Conservation (phyloP, 129 eudicot genomes). For the Ambrosia trifida region DNA sequence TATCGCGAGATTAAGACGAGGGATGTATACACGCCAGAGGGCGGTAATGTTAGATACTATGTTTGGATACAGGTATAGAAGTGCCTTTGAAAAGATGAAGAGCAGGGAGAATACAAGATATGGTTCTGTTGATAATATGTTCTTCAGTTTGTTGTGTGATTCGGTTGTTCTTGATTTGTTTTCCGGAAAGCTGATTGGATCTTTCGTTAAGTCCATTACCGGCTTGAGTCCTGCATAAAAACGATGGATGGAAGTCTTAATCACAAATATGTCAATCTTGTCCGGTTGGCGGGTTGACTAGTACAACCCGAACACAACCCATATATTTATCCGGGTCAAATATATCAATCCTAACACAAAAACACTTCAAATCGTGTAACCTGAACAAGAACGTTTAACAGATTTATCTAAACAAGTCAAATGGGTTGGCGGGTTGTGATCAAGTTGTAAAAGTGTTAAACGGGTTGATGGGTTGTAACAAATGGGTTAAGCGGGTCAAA, state of each 20-base stretch:
- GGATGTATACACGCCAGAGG: constrained; percentile 53
- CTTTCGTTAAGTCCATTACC: constrained; percentile 35
- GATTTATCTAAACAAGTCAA: too few relatives aligned
- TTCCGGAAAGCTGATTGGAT: constrained; percentile 23
- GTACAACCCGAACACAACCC: too few relatives aligned
- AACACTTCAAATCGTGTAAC: too few relatives aligned
- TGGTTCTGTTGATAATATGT: constrained; percentile 51
- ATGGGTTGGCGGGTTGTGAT: too few relatives aligned
- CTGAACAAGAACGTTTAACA: too few relatives aligned
- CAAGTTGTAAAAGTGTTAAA: too few relatives aligned
- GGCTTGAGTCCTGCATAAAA: constrained; percentile 39
- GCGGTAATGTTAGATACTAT: constrained; percentile 42
- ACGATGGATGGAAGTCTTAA: background rate
- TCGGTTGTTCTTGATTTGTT: constrained; percentile 26
- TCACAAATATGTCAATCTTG: background rate
- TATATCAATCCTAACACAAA: too few relatives aligned
- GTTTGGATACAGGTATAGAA: constrained; percentile 47
- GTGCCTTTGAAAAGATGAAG: constrained; percentile 52
- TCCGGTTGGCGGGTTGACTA: too few relatives aligned
- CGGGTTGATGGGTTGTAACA: too few relatives aligned
- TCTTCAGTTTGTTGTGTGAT: constrained; percentile 37
- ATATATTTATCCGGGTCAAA: too few relatives aligned
- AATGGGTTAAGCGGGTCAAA: too few relatives aligned
- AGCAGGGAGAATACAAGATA: constrained; percentile 51
- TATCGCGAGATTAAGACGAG: constrained; percentile 58